These are phyloP conservation scores for Colletotrichum salicis DNA, from an alignment of 2,329 filamentous ascomycete species.

Conservation along the genomic window DNA sequence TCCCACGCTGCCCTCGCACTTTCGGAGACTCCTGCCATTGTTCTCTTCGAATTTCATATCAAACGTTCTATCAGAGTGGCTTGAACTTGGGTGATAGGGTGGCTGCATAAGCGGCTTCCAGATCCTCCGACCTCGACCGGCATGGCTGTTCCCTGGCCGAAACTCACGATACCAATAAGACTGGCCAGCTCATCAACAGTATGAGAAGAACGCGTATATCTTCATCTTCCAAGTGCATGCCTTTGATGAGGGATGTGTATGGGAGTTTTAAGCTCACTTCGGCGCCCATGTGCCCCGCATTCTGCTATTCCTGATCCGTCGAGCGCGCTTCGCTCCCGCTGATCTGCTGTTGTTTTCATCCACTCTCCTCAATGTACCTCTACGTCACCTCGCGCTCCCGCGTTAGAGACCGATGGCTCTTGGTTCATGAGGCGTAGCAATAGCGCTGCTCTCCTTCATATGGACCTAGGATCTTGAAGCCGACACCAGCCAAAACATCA, in stretches of 20 bases:
- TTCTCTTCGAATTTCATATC: neutral
- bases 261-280: neutral
- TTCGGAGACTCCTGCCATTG: neutral
- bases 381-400: neutral
- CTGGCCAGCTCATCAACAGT: neutral
- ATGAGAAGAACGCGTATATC: neutral
- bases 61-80: neutral
- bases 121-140: neutral
- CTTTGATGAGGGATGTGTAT: neutral
- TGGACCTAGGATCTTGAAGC: too few species aligned
- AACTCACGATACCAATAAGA: neutral
- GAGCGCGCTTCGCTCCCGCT: neutral
- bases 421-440: neutral
- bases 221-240: neutral
- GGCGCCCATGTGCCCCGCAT: neutral
- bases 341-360: neutral
- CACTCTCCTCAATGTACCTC: neutral
- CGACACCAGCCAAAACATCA: too few species aligned
- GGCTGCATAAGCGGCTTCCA: neutral
- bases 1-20: neutral
- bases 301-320: slow-evolving; percentile 1
- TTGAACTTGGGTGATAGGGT: neutral
- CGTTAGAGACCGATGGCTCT: neutral
- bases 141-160: neutral
- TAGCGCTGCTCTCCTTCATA: too few species aligned